Evolutionary conservation across 208 protist genomes (phyloP).

Genomic region (Trichomonas vaginalis): DNA sequence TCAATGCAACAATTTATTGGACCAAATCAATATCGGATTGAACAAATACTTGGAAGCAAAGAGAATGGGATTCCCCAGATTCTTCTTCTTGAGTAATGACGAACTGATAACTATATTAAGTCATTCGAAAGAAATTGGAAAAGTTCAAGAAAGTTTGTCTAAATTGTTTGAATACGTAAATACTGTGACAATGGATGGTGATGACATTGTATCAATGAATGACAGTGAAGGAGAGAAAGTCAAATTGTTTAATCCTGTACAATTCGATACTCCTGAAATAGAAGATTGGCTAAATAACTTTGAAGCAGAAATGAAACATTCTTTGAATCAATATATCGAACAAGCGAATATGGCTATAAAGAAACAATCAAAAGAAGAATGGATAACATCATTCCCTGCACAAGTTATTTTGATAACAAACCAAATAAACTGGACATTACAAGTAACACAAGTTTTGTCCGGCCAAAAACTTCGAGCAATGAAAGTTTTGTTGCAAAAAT

Average conservation of each 20-base stretch:
- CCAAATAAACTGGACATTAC: slow-evolving; percentile 70
- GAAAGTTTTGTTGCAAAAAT: slow-evolving; percentile 36
- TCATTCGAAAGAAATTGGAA: slow-evolving; percentile 73
- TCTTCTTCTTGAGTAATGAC: slow-evolving; percentile 82
- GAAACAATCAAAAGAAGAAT: slow-evolving; percentile 48
- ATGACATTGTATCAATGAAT: slow-evolving; percentile 50
- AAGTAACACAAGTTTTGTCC: slow-evolving; percentile 64
- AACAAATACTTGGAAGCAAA: slow-evolving; percentile 65
- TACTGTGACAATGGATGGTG: slow-evolving; percentile 46
- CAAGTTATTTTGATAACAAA: slow-evolving; percentile 69
- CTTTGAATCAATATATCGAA: background rate
- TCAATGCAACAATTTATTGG: slow-evolving; percentile 57
- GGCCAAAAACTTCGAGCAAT: slow-evolving; percentile 15
- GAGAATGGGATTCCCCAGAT: slow-evolving; percentile 53
- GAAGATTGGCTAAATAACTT: slow-evolving; percentile 89
- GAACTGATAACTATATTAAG: slow-evolving; percentile 90
- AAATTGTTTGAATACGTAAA: slow-evolving; percentile 84
- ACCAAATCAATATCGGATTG: slow-evolving; percentile 60
- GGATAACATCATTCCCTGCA: slow-evolving; percentile 67
- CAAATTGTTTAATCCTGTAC: slow-evolving; percentile 18
- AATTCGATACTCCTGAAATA: slow-evolving; percentile 52
- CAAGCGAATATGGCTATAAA: background rate
- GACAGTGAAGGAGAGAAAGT: slow-evolving; percentile 36
- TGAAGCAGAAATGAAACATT: slow-evolving; percentile 43
- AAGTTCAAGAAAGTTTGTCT: slow-evolving; percentile 80